Conservation (phyloP, 2,329 filamentous ascomycete genomes). For the Chaetomiaceae sp. region DNA sequence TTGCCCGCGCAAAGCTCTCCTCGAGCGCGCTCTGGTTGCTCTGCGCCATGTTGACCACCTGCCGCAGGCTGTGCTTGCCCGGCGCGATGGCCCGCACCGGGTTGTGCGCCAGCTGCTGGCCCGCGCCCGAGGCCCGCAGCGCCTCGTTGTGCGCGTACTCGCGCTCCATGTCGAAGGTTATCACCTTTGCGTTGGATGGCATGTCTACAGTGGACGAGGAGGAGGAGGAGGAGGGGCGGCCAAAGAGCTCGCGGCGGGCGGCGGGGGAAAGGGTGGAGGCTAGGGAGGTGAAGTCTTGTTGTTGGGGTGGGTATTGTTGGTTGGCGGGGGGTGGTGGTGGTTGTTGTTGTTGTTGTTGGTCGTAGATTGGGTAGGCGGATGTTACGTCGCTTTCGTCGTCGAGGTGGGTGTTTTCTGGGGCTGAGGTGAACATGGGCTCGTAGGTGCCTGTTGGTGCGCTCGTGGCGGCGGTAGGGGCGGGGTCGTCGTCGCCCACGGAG, state of each 20-base stretch:
- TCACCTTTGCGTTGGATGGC: conserved; percentile 54
- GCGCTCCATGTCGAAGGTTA: conserved; percentile 83
- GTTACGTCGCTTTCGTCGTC: conserved; percentile 32
- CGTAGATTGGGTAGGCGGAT: conserved; percentile 18
- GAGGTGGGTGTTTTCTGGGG: conserved; percentile 19
- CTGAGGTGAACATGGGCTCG: conserved; percentile 48
- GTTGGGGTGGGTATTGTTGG: conserved; percentile 16
- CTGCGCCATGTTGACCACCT: conserved; percentile 78
- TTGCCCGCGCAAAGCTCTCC: conserved; percentile 82
- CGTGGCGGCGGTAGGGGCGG: conserved; percentile 24
- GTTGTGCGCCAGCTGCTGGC: conserved; percentile 72
- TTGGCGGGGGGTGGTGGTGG: neutral
- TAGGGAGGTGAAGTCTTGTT: conserved; percentile 55
- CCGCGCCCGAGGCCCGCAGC: conserved; percentile 64
- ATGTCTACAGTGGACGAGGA: conserved; percentile 21
- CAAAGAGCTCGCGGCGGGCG: conserved; percentile 79
- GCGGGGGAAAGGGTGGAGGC: conserved; percentile 71
- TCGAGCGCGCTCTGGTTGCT: conserved; percentile 83
- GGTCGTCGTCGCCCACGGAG: conserved; percentile 50
- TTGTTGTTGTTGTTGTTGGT: conserved; percentile 41
- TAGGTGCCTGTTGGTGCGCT: conserved; percentile 36
- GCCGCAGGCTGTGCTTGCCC: conserved; percentile 83
- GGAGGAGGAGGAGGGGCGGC: conserved; percentile 44
- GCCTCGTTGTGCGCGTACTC: conserved; percentile 85
- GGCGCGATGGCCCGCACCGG: conserved; percentile 78